These are phyloP conservation scores for Umbelopsis sp. DNA, from an alignment of 371 early-diverging fungal genomes.

Conservation along the genomic window DNA sequence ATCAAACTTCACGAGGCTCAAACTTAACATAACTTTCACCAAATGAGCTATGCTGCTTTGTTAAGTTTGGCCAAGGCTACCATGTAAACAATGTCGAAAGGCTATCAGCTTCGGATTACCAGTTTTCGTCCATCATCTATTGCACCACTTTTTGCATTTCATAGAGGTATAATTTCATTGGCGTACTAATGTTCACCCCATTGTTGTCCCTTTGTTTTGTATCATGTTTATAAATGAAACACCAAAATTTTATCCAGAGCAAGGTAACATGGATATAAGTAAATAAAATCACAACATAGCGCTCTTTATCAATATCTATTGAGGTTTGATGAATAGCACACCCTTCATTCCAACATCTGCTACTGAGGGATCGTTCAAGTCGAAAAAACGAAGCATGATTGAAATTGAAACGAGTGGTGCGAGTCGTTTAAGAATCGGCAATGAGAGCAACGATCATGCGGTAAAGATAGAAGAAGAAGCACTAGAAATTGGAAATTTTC, in stretches of 20 bases:
- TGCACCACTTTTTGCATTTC: no score
- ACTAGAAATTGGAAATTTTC: constrained; percentile 27
- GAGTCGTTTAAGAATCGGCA: constrained; percentile 48
- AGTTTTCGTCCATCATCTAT: no score
- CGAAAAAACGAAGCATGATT: constrained; percentile 9
- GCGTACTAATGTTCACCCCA: not conserved
- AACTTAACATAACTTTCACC: no score
- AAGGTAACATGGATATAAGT: not conserved
- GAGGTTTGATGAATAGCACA: not conserved
- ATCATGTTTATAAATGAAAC: not conserved
- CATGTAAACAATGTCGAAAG: no score
- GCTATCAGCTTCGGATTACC: no score
- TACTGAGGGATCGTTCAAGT: not conserved
- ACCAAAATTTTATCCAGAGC: constrained; percentile 2
- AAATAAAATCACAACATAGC: constrained; percentile 1
- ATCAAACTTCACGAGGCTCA: no score
- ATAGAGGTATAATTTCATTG: no score
- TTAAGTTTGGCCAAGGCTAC: no score
- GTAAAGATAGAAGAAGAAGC: constrained; percentile 92
- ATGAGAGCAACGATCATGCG: constrained; percentile 75
- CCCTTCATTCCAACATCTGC: not conserved
- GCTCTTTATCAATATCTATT: constrained; percentile 18
- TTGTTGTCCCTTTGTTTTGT: not conserved
- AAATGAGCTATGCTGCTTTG: no score
- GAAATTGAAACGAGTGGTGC: not conserved